Base-by-base conservation (phyloP, 768 basidiomycete species). In the Lactarius tabidus region DNA sequence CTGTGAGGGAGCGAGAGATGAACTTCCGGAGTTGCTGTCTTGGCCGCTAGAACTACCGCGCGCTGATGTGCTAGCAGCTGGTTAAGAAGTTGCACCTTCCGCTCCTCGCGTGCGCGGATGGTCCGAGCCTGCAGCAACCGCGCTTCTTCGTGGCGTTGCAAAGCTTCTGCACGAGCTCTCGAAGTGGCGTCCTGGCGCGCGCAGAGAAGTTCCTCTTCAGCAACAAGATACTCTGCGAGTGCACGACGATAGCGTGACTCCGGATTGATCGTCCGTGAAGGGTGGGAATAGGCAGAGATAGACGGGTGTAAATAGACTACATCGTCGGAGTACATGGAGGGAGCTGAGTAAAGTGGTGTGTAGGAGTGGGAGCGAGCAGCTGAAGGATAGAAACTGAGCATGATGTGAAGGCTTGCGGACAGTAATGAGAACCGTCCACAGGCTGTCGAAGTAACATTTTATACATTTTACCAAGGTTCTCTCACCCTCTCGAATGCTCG, bases 201-300 rank as follows among this genome's bases (percentile, higher is more conserved):
- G 9, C 64, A 61, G 17, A 62, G n/a, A 2, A 38, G 4, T 43
- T 70, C 64, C 17, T 69, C 48, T 36, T 65, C 64, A 2, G 64
- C 67, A 3, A 45, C 51, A 18, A 60, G 41, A 23, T 66, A 54
- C 35, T 63, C 63, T 6, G 45, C 38, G 36, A 70, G 53, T 1
- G 67, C 64, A 45, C 57, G 64, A 33, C 60, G 69, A 60, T 68
- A 70, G 31, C 61, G 69, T 23, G 54, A 28, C 51, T 52, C 41
- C 9, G 61, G 60, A 2, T 54, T 51, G 9, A 17, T 33, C 36
- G n/a, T 3, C 10, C 17, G 53, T 6, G 31, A 17, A 26, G 7
- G 7, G 18, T 36, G 23, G 33, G 26, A 23, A 1, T 38, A 15
- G 31, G n/a, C 52, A 9, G 45, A 33, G 9, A 29, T 20, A 26